Evolutionary conservation across 139 green algal genomes (phyloP), one percentile per base, ranked within the genome.

Genomic region (Chlamydomonas sp.): DNA sequence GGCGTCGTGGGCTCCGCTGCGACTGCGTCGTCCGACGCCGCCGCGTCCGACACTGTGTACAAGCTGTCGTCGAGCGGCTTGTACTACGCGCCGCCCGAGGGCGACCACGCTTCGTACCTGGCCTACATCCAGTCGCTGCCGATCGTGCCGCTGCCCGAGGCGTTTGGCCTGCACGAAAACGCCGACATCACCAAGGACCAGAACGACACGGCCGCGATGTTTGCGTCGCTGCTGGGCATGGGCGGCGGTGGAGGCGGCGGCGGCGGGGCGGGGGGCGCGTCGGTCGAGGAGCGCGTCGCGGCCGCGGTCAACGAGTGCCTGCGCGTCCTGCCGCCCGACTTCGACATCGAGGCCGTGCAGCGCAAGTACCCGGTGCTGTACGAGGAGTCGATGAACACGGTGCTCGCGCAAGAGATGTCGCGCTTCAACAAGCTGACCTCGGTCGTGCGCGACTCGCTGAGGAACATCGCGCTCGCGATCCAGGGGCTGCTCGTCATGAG

Each of bases 401-500:
- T 88, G 74, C 76, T 83, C 34, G 66, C 48, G 34, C 76, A 89
- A 74, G 86, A 90, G 72, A 81, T 83, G 79, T 70, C 62, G 24
- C 81, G 86, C 28, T 91, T 88, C 77, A 91, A 91, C 76, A 76
- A 74, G 71, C 76, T 91, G 37, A 48, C 81, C 4, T 37, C 47
- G 0, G 81, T 81, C 36, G 81, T 91, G 16, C 64, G 73, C 8
- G 78, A 83, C n/a, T 83, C 71, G 13, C 73, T 91, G 58, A 67
- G 67, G 28, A 74, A 61, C 73, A 88, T 91, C 37, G 37, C 78
- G 49, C 71, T 83, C 35, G 85, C 85, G 3, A 62, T 85, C 16
- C 69, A 83, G 76, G 87, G 85, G 6, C 70, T 92, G 72, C 47
- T 86, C 64, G 84, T 94, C n/a, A 95, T 95, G 89, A 82, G 63